These are phyloP conservation scores for Periconia sp. DNA, from an alignment of 2,329 filamentous ascomycete genomes.

Conservation along the genomic window DNA sequence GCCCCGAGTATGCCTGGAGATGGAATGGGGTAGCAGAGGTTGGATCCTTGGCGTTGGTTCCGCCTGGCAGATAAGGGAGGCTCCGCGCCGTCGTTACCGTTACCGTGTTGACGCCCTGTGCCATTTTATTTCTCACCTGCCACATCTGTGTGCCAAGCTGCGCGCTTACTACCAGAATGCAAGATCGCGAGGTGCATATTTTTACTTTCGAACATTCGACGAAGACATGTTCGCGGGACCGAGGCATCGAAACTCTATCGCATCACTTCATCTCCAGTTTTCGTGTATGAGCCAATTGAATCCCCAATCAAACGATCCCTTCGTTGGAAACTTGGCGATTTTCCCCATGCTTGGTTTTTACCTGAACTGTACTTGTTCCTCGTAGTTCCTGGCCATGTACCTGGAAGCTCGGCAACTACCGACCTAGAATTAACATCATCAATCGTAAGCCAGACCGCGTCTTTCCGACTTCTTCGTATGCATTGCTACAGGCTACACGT, in stretches of 20 bases:
- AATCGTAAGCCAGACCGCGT: too few species aligned
- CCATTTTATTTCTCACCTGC: not conserved
- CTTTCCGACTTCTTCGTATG: too few species aligned
- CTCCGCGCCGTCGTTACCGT: not conserved
- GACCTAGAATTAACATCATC: too few species aligned
- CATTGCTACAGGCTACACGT: too few species aligned
- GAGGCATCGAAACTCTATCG: not conserved
- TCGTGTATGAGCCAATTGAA: not conserved
- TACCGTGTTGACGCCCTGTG: too few species aligned
- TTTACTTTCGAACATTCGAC: not conserved
- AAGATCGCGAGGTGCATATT: not conserved
- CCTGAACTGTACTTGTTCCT: too few species aligned
- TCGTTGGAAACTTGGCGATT: not conserved
- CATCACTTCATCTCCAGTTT: not conserved
- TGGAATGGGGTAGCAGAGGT: too few species aligned
- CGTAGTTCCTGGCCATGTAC: too few species aligned
- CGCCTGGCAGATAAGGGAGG: not conserved
- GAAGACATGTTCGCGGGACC: not conserved
- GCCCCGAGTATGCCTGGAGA: not conserved
- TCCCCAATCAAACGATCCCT: not conserved
- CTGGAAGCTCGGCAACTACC: too few species aligned
- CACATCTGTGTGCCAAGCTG: not conserved
- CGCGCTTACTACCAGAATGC: not conserved
- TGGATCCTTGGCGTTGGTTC: not conserved
- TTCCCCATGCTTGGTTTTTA: too few species aligned